Base-by-base conservation (phyloP, 768 basidiomycete species). In the Saitozyma podzolica region DNA sequence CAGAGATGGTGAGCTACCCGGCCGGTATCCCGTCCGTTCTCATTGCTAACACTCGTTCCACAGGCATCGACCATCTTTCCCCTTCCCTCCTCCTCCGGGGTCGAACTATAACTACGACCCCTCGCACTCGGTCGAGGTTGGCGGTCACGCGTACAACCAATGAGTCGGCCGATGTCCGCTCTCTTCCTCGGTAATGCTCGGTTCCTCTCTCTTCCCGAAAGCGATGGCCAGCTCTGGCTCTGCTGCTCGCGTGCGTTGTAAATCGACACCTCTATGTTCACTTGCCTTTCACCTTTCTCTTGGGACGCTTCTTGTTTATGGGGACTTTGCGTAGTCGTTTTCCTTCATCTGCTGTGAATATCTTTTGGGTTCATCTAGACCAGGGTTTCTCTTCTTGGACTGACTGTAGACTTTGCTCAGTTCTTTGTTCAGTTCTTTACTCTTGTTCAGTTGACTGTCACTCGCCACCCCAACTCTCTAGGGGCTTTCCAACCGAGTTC, bases 11-110 rank as follows among this genome's bases (percentile, higher is more conserved):
- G 51, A 62, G 75, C 29, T 29, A 29, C 29, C 29, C 29, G 29
- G 29, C 66, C 20, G 16, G 9, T 50, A 45, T 19, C 14, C 8
- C 39, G 6, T 40, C 20, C 11, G 9, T 37, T 53, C 3, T n/a
- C 2, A n/a, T 19, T 40, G 29, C 39, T 40, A 37, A 42, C 8
- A 51, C 61, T 52, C 52, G 53, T 50, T 8, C 16, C 8, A 13
- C 50, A 77, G 76, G 76, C 77, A 78, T 57, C 65, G 77, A 41
- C 75, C 77, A 1, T 75, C 73, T 6, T 78, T 78, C 74, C 77
- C 77, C 14, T 78, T 78, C 69, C 77, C 77, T 13, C 63, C 65
- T 20, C 67, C 70, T 40, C 62, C 70, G 17, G 67, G 64, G 10
- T 51, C 64, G 2, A 61, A 65, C 59, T 69, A 67, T 63, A 62